These are phyloP conservation scores for Acmispon strigosus DNA, from an alignment of 306 rosid genomes.

Conservation along the genomic window DNA sequence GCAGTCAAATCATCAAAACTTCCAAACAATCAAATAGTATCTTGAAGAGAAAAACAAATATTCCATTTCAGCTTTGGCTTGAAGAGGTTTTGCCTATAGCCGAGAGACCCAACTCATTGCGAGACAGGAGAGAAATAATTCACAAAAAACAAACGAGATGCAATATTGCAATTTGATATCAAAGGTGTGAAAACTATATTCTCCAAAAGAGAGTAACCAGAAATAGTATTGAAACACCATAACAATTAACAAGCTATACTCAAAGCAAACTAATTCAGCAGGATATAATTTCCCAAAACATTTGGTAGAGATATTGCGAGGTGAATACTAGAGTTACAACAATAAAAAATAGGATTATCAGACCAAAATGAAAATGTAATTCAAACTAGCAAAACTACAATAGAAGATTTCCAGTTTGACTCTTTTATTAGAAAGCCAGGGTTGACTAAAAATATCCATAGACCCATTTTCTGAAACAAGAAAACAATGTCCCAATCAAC, in stretches of 20 bases:
- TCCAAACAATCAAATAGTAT: not conserved
- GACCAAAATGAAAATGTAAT: not conserved
- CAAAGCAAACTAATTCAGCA: not conserved
- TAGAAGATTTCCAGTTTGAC: not conserved
- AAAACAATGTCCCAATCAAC: constrained; percentile 21
- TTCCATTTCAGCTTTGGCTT: not conserved
- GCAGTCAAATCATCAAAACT: not conserved
- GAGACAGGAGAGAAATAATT: not conserved
- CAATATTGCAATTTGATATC: not conserved
- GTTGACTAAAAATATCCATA: not conserved
- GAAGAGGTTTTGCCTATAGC: not conserved
- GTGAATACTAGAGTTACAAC: not conserved
- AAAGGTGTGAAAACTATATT: not conserved
- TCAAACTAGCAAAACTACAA: not conserved
- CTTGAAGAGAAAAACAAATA: too few species aligned
- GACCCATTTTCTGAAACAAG: not conserved
- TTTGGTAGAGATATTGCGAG: not conserved
- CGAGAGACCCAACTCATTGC: not conserved
- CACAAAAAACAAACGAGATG: not conserved
- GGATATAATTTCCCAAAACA: not conserved
- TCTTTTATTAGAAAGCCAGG: not conserved
- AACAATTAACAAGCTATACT: not conserved
- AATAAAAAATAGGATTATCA: not conserved
- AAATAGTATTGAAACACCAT: not conserved
- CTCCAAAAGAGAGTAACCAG: not conserved